Percentiles rank a stretch among this genome's conserved stretches.
Evolutionary conservation across 176 grass and related monocot genomes (phyloP).

Genomic region (Rhynchospora breviuscula): DNA sequence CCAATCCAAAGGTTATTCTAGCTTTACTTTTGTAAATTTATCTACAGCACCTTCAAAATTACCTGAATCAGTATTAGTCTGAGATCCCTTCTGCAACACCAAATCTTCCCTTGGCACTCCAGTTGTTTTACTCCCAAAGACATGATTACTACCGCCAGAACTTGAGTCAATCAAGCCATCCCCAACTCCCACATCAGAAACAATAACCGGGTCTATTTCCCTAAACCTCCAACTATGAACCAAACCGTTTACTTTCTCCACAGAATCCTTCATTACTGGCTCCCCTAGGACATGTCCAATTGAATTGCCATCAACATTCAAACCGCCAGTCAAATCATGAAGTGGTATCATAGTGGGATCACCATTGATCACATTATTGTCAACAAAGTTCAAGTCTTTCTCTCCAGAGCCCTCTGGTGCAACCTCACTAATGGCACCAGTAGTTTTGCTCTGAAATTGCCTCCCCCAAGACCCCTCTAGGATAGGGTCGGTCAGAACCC

Average conservation of each 20-base stretch:
- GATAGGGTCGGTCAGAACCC: not conserved
- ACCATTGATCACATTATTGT: not conserved
- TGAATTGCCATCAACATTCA: not conserved
- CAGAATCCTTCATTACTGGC: not conserved
- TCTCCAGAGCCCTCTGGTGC: not conserved
- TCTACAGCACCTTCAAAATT: not conserved
- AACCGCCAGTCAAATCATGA: conserved; percentile 1
- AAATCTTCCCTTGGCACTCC: not conserved
- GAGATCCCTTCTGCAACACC: not conserved
- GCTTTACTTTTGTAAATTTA: not conserved
- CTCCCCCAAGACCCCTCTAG: not conserved
- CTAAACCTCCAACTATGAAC: not conserved
- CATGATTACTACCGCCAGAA: not conserved
- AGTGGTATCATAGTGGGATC: not conserved
- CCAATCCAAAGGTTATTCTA: not conserved
- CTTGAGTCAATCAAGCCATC: not conserved
- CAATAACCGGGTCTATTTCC: conserved; percentile 3
- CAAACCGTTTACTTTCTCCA: not conserved
- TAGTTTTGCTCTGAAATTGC: not conserved
- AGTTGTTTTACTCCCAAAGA: not conserved
- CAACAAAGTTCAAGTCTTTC: not conserved
- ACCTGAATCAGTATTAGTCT: not conserved
- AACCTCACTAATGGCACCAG: not conserved
- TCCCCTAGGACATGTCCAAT: not conserved
- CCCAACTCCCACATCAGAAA: conserved; percentile 3